Evolutionary conservation across 179 eudicot genomes (phyloP).

Genomic region (Gypsophila paniculata): DNA sequence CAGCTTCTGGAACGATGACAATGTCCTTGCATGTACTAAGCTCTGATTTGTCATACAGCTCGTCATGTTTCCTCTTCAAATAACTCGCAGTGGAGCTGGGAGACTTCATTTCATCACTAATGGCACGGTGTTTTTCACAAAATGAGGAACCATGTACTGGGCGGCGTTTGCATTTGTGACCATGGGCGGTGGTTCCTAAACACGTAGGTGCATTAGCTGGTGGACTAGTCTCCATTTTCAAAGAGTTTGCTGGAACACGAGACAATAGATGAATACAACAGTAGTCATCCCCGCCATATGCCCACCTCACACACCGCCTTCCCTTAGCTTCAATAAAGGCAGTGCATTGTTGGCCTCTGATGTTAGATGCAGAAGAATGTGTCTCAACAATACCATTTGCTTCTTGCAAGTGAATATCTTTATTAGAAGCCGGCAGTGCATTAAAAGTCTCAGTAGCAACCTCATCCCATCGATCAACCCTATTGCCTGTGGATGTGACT

Average conservation of each 20-base stretch:
- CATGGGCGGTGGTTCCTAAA: constrained; percentile 76
- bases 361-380: constrained; percentile 32
- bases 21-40: constrained; percentile 35
- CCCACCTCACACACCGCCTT: constrained; percentile 94
- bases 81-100: constrained; percentile 36
- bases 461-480: constrained; percentile 46
- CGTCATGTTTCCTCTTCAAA: constrained; percentile 56
- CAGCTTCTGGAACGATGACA: constrained; percentile 35
- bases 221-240: constrained; percentile 40
- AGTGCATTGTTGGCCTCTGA: constrained; percentile 58
- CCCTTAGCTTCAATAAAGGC: constrained; percentile 93
- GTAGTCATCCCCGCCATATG: constrained; percentile 84
- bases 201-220: constrained; percentile 56
- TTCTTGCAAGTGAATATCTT: constrained; percentile 31
- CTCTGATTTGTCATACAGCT: constrained; percentile 33
- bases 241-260: constrained; percentile 40
- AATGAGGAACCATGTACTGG: constrained; percentile 58
- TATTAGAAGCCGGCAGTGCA: constrained; percentile 32
- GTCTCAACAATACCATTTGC: constrained; percentile 33
- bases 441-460: constrained; percentile 46
- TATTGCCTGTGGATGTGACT: constrained; percentile 21
- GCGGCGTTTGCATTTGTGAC: constrained; percentile 83
- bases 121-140: constrained; percentile 84
- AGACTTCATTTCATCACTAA: constrained; percentile 31
- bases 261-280: constrained; percentile 91